Evolutionary conservation across 2,329 filamentous ascomycete genomes (phyloP).

Genomic region (Exophiala sp.): DNA sequence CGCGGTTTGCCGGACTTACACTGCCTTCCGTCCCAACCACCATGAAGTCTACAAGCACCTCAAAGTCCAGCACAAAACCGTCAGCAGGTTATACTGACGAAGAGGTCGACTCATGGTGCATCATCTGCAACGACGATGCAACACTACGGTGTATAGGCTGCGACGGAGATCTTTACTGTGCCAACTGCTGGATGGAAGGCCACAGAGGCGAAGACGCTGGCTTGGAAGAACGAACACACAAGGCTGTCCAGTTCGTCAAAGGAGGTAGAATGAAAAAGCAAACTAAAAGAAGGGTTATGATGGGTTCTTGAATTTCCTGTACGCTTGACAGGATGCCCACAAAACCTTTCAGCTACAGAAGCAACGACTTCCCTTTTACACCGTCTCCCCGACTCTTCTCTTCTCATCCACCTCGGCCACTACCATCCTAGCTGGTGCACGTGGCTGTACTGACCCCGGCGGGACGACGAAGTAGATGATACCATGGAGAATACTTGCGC

Average conservation of each 20-base stretch:
- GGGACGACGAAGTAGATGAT: conserved; percentile 32
- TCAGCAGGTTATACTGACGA: conserved; percentile 56
- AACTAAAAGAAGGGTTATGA: conserved; percentile 20
- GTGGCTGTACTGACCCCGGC: conserved; percentile 11
- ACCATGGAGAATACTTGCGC: conserved; percentile 33
- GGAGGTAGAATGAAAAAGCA: conserved; percentile 25
- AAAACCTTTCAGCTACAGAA: too few relatives aligned
- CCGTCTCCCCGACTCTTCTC: conserved; percentile 10
- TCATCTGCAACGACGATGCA: conserved; percentile 77
- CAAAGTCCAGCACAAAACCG: conserved; percentile 34
- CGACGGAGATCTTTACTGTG: conserved; percentile 69
- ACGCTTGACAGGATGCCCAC: too few relatives aligned
- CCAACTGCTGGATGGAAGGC: conserved; percentile 75
- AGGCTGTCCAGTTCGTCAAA: conserved; percentile 56
- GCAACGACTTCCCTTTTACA: background rate
- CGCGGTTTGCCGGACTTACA: conserved; percentile 23
- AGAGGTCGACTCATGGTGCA: conserved; percentile 73
- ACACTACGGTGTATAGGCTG: conserved; percentile 71
- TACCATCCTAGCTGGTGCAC: background rate
- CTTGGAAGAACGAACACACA: conserved; percentile 67
- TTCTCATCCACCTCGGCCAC: background rate
- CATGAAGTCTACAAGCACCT: conserved; percentile 8
- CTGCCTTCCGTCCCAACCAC: conserved; percentile 31
- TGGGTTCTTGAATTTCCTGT: conserved; percentile 11
- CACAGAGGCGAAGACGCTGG: conserved; percentile 67